These are phyloP conservation scores for Exobasidium cylindrosporum DNA, from an alignment of 1,284 basidiomycete genomes.

Conservation along the genomic window DNA sequence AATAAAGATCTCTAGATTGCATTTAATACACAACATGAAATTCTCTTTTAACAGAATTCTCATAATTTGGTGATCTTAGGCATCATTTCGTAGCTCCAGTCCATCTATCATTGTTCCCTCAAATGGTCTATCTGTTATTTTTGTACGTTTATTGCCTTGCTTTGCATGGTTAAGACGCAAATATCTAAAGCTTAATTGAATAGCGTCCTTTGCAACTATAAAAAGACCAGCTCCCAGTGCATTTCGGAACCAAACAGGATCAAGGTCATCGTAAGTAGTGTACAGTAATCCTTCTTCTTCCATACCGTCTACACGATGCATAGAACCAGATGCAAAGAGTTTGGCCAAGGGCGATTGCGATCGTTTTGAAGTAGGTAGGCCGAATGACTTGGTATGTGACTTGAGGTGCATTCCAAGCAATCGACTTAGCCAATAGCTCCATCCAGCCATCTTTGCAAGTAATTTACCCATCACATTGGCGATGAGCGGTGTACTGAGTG, in stretches of 20 bases:
- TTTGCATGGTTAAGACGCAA: constrained; percentile 27
- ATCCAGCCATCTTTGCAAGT: constrained; percentile 5
- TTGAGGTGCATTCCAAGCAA: constrained; percentile 22
- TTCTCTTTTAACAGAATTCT: too few relatives aligned
- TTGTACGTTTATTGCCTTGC: constrained; percentile 5
- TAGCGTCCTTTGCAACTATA: constrained; percentile 39
- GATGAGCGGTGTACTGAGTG: constrained; percentile 41
- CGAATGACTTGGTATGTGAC: neutral
- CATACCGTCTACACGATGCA: neutral
- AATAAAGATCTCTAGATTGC: too few relatives aligned
- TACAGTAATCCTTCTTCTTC: neutral
- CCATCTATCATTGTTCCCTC: neutral
- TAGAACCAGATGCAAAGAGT: constrained; percentile 1
- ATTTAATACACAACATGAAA: too few relatives aligned
- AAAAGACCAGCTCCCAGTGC: constrained; percentile 41
- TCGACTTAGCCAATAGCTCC: constrained; percentile 12
- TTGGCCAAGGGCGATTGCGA: neutral
- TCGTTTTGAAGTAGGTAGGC: neutral
- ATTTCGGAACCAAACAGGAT: constrained; percentile 49
- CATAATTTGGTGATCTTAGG: too few relatives aligned
- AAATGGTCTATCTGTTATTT: constrained; percentile 7
- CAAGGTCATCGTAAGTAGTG: constrained; percentile 19
- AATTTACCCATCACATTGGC: constrained; percentile 36
- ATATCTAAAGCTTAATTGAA: constrained; percentile 34
- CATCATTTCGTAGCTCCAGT: constrained; percentile 5